Base-by-base conservation (phyloP, 257 asterid genomes). In the Parsonsia alboflavescens region DNA sequence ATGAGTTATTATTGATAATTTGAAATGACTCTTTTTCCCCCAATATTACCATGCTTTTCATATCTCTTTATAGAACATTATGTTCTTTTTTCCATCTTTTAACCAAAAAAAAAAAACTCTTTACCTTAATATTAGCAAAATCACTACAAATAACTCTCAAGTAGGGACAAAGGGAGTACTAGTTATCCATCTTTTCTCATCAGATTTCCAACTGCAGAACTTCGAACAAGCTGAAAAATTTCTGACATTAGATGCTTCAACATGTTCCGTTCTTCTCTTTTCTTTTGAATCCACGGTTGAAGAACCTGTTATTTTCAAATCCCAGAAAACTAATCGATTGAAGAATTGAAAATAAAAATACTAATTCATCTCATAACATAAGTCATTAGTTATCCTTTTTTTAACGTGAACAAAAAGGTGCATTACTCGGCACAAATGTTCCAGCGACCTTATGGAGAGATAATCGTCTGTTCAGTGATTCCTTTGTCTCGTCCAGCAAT, bases 401-500 rank as follows among this genome's bases (percentile, higher is more conserved):
- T 6, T 0, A 46, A 49, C 9, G 6, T 53, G 7, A 68, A 19
- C 6, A 6, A 22, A 22, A 44, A 22, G 49, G 1, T 33, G 39
- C 12, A 10, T 13, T 74, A 88, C 88, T 87, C 83, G 62, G 77
- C 83, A 84, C 76, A 85, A 39, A 75, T 78, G 81, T 76, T 88
- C 85, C 56, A 84, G 76, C 54, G 91, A 88, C 26, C 78, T 88
- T 41, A 82, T 81, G 0, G 90, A 83, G 68, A 84, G 84, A 44
- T 78, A 83, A n/a, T 70, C 87, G 66, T 70, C 80, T 87, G 39
- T 67, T 78, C 83, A 85, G 77, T 62, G 90, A 84, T n/a, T 84
- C 80, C 78, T 84, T 86, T 5, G 88, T 83, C 53, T 85, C 89
- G 59, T 85, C 90, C 15, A 90, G 81, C 92, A 90, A 90, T 71